Percentiles rank a stretch among this genome's conserved stretches.
Conservation (phyloP, 176 grass and related monocot genomes). For the Cenchrus purpureus region DNA sequence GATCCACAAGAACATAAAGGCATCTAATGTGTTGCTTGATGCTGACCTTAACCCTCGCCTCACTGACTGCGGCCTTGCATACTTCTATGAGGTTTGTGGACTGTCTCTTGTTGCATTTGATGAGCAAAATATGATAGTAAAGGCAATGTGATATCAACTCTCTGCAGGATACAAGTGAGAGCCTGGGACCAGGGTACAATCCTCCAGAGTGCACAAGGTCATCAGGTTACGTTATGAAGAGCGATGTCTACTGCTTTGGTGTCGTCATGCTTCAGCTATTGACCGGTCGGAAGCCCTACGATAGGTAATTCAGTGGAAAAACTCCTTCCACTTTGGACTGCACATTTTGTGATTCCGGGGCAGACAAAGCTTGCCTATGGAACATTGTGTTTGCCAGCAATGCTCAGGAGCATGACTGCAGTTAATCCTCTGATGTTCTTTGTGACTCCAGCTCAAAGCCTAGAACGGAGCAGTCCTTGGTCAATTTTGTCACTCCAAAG, state of each 20-base stretch:
- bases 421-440: neutral
- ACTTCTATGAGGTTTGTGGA: conserved; percentile 74
- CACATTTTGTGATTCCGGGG: conserved; percentile 23
- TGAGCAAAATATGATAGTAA: neutral
- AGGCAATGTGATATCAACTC: conserved; percentile 12
- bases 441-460: conserved; percentile 63
- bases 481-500: conserved; percentile 67
- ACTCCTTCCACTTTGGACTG: conserved; percentile 4
- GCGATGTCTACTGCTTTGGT: conserved; percentile 85
- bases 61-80: conserved; percentile 64
- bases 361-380: conserved; percentile 12
- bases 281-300: conserved; percentile 78
- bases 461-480: conserved; percentile 63
- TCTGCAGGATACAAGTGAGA: conserved; percentile 73
- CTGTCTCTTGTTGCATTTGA: neutral
- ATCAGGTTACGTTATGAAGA: conserved; percentile 72
- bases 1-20: conserved; percentile 91
- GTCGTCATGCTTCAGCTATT: conserved; percentile 91
- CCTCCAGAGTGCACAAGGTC: conserved; percentile 69
- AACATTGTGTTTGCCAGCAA: conserved; percentile 17
- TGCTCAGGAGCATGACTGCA: conserved; percentile 9
- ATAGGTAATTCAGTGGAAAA: conserved; percentile 52
- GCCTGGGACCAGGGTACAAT: conserved; percentile 73
- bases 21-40: conserved; percentile 88
- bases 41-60: conserved; percentile 78